phyloP scores from a whole-genome alignment of 1,284 basidiomycete genomes.

The Anthracocystis panici-leucophaei region DNA sequence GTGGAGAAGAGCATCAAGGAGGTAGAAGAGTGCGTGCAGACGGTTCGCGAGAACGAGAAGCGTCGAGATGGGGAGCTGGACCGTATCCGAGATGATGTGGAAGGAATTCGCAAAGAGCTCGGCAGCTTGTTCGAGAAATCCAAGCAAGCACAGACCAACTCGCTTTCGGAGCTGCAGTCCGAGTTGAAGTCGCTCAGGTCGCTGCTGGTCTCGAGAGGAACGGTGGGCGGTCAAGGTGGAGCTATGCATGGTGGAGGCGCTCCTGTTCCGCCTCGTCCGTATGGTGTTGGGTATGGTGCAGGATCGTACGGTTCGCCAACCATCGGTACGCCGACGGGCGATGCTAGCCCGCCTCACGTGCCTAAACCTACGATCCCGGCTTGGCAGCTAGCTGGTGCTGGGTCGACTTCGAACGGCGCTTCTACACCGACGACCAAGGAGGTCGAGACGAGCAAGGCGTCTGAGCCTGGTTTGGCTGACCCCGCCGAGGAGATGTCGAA shows the following conservation, averaged over 20 bases:
- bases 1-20: conserved; percentile 83
- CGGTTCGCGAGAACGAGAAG: conserved; percentile 82
- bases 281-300: conserved; percentile 33
- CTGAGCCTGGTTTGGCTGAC: conserved; percentile 29
- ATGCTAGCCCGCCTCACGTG: conserved; percentile 49
- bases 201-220: conserved; percentile 83
- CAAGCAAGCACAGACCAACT: conserved; percentile 76
- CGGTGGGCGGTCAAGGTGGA: conserved; percentile 70
- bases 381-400: conserved; percentile 64
- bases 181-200: conserved; percentile 96
- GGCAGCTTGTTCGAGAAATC: conserved; percentile 97
- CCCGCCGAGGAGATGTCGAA: conserved; percentile 51
- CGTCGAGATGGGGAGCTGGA: conserved; percentile 89
- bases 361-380: conserved; percentile 64
- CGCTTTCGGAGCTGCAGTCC: conserved; percentile 85
- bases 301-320: conserved; percentile 46
- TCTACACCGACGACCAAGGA: conserved; percentile 18
- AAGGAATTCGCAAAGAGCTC: conserved; percentile 86
- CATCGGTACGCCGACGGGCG: conserved; percentile 42
- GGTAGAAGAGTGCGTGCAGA: conserved; percentile 81
- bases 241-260: conserved; percentile 21
- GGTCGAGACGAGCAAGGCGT: conserved; percentile 23
- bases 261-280: conserved; percentile 26
- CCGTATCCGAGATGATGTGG: conserved; percentile 74
- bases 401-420: conserved; percentile 13